Evolutionary conservation across 352 stramenopile species (phyloP).

Genomic region (Pythium pyrilobum): DNA sequence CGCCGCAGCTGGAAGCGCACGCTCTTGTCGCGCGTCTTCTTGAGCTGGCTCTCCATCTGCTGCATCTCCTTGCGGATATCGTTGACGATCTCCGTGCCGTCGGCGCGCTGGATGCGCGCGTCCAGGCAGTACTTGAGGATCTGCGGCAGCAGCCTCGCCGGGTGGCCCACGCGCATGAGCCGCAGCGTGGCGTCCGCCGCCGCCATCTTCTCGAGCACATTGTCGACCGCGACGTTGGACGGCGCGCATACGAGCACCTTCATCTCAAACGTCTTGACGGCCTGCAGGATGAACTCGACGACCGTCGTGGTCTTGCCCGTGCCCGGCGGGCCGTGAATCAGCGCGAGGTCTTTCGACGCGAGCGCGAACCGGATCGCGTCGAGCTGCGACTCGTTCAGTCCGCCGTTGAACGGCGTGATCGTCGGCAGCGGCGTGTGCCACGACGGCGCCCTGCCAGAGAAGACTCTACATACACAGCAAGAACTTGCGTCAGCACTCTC

Average conservation of each 20-base stretch:
- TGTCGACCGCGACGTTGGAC: conserved; percentile 99
- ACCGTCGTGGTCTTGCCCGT: conserved; percentile 97
- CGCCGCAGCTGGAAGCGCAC: conserved; percentile 41
- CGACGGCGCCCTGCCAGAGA: conserved; percentile 35
- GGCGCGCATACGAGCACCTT: conserved; percentile 96
- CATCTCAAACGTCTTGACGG: conserved; percentile 74
- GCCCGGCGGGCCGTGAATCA: conserved; percentile 92
- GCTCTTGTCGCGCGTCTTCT: conserved; percentile 53
- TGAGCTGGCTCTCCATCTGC: conserved; percentile 42
- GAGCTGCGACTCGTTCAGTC: conserved; percentile 74
- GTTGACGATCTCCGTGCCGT: conserved; percentile 94
- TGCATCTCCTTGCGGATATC: conserved; percentile 93
- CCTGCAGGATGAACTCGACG: conserved; percentile 95
- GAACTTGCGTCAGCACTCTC: too few species aligned
- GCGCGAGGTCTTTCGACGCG: conserved; percentile 77
- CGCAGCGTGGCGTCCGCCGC: conserved; percentile 28
- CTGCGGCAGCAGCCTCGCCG: conserved; percentile 87
- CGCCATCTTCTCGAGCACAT: conserved; percentile 94
- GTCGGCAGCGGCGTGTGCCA: conserved; percentile 46
- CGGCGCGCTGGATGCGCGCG: conserved; percentile 85
- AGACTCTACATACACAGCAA: conserved; percentile 31
- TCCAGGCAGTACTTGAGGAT: conserved; percentile 94
- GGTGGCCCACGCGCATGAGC: conserved; percentile 90
- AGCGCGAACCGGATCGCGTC: conserved; percentile 76
- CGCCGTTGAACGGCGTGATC: conserved; percentile 41